phyloP scores from a whole-genome alignment of 2,329 filamentous ascomycete species.

The Fusarium anguioides region DNA sequence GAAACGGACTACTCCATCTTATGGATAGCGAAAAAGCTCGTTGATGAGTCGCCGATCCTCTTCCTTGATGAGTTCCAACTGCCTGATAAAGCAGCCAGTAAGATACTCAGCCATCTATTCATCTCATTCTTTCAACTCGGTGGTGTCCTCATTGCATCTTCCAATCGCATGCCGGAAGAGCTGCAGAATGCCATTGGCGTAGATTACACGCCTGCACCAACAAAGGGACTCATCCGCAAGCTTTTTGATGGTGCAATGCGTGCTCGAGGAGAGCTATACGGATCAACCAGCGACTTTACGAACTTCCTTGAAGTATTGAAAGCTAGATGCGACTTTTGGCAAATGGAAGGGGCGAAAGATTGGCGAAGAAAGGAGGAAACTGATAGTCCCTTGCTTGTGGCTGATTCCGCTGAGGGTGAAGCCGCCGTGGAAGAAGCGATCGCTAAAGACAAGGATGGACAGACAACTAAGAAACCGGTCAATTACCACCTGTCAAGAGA shows the following conservation, averaged over 20 bases:
- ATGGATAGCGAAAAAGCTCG: conserved; percentile 79
- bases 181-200: conserved; percentile 79
- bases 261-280: conserved; percentile 62
- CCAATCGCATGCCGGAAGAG: conserved; percentile 86
- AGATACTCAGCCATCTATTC: conserved; percentile 82
- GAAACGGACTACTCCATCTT: conserved; percentile 72
- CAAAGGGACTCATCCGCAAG: conserved; percentile 62
- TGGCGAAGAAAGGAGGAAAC: conserved; percentile 70
- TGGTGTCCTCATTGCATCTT: conserved; percentile 82
- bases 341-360: conserved; percentile 80
- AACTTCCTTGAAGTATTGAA: conserved; percentile 80
- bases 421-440: background rate
- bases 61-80: conserved; percentile 89
- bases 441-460: conserved; percentile 28
- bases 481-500: conserved; percentile 48
- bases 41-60: conserved; percentile 78
- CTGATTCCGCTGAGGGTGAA: background rate
- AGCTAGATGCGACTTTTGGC: conserved; percentile 83
- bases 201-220: conserved; percentile 70
- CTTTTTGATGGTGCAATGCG: conserved; percentile 56
- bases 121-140: conserved; percentile 85
- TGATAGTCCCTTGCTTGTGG: conserved; percentile 6
- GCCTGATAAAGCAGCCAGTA: conserved; percentile 80
- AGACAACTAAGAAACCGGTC: conserved; percentile 42
- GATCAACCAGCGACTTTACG: conserved; percentile 77